Evolutionary conservation across 371 early-diverging fungal species (phyloP), one percentile per base, ranked within the genome.

Genomic region (Vairimorpha ceranae): DNA sequence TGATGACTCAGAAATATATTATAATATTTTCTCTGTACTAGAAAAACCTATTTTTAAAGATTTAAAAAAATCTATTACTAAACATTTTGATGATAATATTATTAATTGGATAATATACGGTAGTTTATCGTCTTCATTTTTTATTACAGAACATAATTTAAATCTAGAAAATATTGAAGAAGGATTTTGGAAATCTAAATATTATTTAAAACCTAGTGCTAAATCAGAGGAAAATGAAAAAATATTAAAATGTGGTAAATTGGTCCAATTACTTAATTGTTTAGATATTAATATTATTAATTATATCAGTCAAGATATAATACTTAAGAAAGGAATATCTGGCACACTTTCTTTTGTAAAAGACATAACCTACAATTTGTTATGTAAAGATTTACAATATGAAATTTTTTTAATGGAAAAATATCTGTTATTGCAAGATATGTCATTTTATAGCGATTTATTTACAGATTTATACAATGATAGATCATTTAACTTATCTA

Each of bases 391-490:
- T 0, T 21, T 69, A 51, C 32, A 58, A 41, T 29, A 17, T 33
- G 69, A 69, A 45, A 25, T 69, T 6, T 41, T 30, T 58, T 30
- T 56, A 32, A 25, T 69, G 14, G 21, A 69, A 30, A 58, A 46
- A 29, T 69, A 59, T 19, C 21, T 69, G 1, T 30, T 69, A 6
- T 15, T 69, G 69, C 56, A 60, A 1, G 69, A 69, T 38, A 58
- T 45, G 30, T 54, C 69, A 14, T 45, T 56, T 12, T 69, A 41
- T 30, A 32, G 23, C n/a, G 69, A 69, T n/a, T 33, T 69, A 25
- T 56, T 69, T 59, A 59, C 36, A 3, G 69, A 69, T 17, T 17
- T 69, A 15, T 56, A 41, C 23, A 59, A 69, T 17, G 69, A 69
- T 29, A 54, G 27, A 29, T 54, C 56, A 2, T 46, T 46, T 46